Conservation (phyloP, 805 yeast species). For the Candida parachauliodes region DNA sequence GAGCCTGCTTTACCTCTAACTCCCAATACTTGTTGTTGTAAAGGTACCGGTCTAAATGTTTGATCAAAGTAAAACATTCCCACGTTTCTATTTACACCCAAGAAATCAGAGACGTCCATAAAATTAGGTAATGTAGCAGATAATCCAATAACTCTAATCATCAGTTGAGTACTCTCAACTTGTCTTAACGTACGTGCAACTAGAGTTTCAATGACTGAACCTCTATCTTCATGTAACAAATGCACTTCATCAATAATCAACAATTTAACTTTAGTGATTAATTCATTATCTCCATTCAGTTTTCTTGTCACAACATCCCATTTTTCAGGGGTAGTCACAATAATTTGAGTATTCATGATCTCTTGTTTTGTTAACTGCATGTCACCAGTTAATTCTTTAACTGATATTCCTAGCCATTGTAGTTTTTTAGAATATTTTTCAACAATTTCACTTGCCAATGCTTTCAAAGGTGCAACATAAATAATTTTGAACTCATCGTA, state of each 20-base stretch:
- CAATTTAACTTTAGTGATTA: slow-evolving; percentile 78
- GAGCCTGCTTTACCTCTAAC: slow-evolving; percentile 84
- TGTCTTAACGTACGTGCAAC: slow-evolving; percentile 93
- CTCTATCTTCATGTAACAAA: slow-evolving; percentile 94
- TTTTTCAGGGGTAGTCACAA: slow-evolving; percentile 94
- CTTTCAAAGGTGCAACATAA: slow-evolving; percentile 90
- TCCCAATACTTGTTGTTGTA: slow-evolving; percentile 83
- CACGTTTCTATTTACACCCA: slow-evolving; percentile 82
- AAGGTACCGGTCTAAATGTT: slow-evolving; percentile 89
- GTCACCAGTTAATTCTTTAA: slow-evolving; percentile 91
- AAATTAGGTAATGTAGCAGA: slow-evolving; percentile 93
- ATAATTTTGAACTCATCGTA: slow-evolving; percentile 86
- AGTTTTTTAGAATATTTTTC: slow-evolving; percentile 78
- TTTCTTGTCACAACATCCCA: slow-evolving; percentile 99
- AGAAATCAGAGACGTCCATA: slow-evolving; percentile 89
- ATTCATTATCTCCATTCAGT: slow-evolving; percentile 81
- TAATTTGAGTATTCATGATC: slow-evolving; percentile 70
- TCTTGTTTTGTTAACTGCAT: slow-evolving; percentile 73
- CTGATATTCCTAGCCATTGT: slow-evolving; percentile 81
- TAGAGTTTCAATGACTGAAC: slow-evolving; percentile 92
- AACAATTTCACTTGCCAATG: slow-evolving; percentile 95
- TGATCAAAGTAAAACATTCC: slow-evolving; percentile 96
- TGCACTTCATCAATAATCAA: slow-evolving; percentile 96
- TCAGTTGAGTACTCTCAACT: slow-evolving; percentile 89
- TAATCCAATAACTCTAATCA: slow-evolving; percentile 90